phyloP scores from a whole-genome alignment of 1,139 yeast genomes.

The Candida labiduridarum region DNA sequence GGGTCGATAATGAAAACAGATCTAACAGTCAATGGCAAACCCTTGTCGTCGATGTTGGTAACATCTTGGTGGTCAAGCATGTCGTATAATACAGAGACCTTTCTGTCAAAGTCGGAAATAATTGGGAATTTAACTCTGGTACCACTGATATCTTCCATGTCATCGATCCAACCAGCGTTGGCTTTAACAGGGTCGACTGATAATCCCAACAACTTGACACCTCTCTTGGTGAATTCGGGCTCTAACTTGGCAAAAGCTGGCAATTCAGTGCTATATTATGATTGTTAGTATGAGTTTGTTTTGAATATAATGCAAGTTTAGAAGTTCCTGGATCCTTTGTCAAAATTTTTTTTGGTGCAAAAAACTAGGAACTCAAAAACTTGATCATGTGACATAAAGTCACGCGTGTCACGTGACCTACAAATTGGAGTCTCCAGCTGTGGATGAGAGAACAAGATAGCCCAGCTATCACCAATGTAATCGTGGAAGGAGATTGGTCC shows the following conservation, averaged over 20 bases:
- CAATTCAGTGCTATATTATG: constrained; percentile 57
- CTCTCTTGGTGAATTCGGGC: constrained; percentile 78
- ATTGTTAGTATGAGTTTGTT: neutral
- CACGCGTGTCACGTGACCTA: constrained; percentile 11
- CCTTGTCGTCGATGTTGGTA: constrained; percentile 73
- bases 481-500: constrained; percentile 80
- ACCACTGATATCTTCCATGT: constrained; percentile 76
- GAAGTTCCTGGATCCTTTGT: too few relatives aligned
- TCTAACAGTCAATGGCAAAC: constrained; percentile 75
- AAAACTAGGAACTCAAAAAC: too few relatives aligned
- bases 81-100: constrained; percentile 69
- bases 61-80: constrained; percentile 87
- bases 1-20: constrained; percentile 86
- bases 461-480: constrained; percentile 76
- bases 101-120: constrained; percentile 73
- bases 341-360: too few relatives aligned
- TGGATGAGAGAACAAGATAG: constrained; percentile 81
- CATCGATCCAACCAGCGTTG: constrained; percentile 81
- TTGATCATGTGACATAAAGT: neutral
- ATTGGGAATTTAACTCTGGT: constrained; percentile 73
- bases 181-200: constrained; percentile 73
- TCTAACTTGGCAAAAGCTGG: constrained; percentile 86
- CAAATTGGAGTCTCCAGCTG: constrained; percentile 83
- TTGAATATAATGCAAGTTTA: too few relatives aligned
- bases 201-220: constrained; percentile 75